A percentile compares a stretch with the other conserved stretches of the same genome.
These are phyloP conservation scores for Ricinus communis DNA, from an alignment of 345 rosid species.

Conservation along the genomic window DNA sequence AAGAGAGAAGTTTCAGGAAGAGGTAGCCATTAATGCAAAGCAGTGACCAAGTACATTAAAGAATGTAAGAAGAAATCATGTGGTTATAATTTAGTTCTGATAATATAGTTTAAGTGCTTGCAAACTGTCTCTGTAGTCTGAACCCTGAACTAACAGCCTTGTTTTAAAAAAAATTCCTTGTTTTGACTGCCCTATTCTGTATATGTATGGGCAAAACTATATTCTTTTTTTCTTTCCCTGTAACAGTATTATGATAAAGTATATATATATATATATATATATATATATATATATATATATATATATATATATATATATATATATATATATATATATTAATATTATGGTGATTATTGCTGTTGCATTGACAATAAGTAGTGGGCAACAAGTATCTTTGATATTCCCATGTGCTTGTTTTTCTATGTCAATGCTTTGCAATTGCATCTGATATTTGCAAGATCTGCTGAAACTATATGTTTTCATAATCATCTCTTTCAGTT, in stretches of 20 bases:
- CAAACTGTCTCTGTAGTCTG: conserved; percentile 13
- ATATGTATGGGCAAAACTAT: conserved; percentile 20
- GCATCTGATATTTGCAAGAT: conserved; percentile 14
- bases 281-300: no score
- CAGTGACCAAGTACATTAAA: neutral
- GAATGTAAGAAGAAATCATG: neutral
- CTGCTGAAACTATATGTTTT: neutral
- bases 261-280: no score
- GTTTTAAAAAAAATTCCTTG: neutral
- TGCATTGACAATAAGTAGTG: conserved; percentile 28
- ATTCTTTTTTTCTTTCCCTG: conserved; percentile 5
- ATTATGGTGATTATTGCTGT: neutral
- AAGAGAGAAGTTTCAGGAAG: neutral
- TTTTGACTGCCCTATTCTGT: conserved; percentile 4
- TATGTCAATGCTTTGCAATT: conserved; percentile 6
- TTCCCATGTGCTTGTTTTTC: conserved; percentile 21
- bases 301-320: no score
- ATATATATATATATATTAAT: no score
- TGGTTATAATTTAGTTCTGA: no score
- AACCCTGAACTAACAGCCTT: neutral
- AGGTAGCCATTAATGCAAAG: neutral
- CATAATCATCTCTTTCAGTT: neutral
- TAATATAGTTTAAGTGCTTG: neutral
- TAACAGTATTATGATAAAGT: no score
- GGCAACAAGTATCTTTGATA: conserved; percentile 24